A percentile compares a stretch with the other conserved stretches of the same genome.
Evolutionary conservation across 116 monocot species (phyloP).

Genomic region (Phalaenopsis hybrid): DNA sequence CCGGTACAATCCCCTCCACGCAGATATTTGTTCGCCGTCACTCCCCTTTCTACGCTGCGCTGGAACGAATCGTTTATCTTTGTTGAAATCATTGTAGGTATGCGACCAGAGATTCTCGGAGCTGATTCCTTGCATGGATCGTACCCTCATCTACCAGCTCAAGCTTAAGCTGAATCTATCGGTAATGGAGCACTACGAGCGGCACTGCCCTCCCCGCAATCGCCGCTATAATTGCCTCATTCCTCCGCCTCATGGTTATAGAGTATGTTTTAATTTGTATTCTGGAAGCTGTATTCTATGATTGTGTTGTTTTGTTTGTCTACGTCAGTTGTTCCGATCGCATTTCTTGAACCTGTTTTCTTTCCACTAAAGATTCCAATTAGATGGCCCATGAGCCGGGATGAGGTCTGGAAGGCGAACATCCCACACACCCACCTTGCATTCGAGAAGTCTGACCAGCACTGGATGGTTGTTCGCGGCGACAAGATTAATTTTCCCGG

Average conservation of each 20-base stretch:
- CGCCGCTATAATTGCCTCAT: conserved; percentile 80
- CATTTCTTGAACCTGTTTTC: background rate
- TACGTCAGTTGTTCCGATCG: background rate
- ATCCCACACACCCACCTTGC: conserved; percentile 86
- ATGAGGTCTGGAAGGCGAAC: conserved; percentile 87
- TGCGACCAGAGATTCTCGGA: conserved; percentile 71
- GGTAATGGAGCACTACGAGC: conserved; percentile 95
- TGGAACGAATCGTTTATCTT: background rate
- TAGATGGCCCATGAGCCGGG: conserved; percentile 70
- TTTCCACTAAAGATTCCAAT: conserved; percentile 48
- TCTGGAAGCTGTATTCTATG: background rate
- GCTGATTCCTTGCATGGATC: conserved; percentile 88
- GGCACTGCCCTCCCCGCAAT: conserved; percentile 58
- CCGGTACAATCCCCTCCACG: conserved; percentile 18
- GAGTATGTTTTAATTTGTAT: conserved; percentile 14
- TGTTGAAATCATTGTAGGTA: conserved; percentile 28
- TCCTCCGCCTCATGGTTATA: conserved; percentile 68
- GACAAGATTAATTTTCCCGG: conserved; percentile 90
- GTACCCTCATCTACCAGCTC: conserved; percentile 68
- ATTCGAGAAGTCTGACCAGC: conserved; percentile 78
- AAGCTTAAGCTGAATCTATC: conserved; percentile 57
- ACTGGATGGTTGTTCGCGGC: conserved; percentile 86
- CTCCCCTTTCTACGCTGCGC: background rate
- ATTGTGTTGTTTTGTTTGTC: background rate
- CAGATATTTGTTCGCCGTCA: background rate